These are phyloP conservation scores for Solanum lignicaule DNA, from an alignment of 257 asterid genomes.

Conservation along the genomic window DNA sequence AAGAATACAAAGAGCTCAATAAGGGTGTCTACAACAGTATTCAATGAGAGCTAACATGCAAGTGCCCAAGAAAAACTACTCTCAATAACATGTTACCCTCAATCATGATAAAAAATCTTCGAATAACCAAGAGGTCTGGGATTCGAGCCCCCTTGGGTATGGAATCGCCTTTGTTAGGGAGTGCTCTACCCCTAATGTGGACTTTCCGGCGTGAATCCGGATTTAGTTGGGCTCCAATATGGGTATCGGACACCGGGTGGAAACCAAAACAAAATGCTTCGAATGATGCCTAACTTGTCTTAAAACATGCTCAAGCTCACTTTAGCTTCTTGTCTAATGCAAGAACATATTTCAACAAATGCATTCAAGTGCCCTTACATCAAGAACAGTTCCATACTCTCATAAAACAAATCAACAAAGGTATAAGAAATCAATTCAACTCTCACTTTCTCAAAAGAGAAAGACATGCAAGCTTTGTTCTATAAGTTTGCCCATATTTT, in stretches of 20 bases:
- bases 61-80: neutral
- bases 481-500: neutral
- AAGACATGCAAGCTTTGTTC: neutral
- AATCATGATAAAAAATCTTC: neutral
- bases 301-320: neutral
- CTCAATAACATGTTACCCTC: neutral
- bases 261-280: no score
- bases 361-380: neutral
- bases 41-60: neutral
- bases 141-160: no score
- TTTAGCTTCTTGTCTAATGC: neutral
- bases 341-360: neutral
- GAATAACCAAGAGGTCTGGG: no score
- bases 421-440: no score
- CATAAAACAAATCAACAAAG: neutral
- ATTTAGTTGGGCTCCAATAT: no score
- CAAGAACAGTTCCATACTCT: neutral
- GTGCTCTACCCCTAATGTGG: no score
- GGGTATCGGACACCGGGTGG: no score
- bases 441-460: neutral
- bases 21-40: neutral
- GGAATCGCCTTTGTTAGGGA: no score
- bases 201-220: no score
- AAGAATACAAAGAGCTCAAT: neutral
- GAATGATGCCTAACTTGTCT: neutral